phyloP scores from a whole-genome alignment of 1,139 yeast genomes.

The Pichia inconspicua region DNA sequence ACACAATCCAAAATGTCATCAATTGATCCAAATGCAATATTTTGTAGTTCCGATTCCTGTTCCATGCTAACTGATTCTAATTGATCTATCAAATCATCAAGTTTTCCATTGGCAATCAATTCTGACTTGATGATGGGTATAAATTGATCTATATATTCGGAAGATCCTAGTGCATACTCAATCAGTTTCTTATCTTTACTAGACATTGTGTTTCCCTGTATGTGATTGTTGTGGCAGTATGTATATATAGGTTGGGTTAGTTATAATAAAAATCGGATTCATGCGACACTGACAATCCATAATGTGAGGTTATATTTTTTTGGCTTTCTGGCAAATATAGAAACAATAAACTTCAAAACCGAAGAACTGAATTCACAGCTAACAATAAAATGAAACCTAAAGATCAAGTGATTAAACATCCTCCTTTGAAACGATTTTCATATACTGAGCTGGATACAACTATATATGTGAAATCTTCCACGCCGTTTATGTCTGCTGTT shows the following conservation, averaged over 20 bases:
- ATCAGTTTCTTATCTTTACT: slow-evolving; percentile 18
- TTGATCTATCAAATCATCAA: slow-evolving; percentile 48
- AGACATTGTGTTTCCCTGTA: neutral
- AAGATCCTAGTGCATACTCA: slow-evolving; percentile 43
- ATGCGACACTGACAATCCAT: too few relatives aligned
- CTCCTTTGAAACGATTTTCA: slow-evolving; percentile 33
- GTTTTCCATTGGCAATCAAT: slow-evolving; percentile 41
- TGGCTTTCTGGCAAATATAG: neutral
- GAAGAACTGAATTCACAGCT: too few relatives aligned
- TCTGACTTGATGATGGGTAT: slow-evolving; percentile 74
- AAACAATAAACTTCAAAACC: too few relatives aligned
- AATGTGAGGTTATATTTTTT: neutral
- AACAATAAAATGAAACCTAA: neutral
- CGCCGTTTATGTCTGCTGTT: slow-evolving; percentile 58
- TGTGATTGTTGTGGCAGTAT: too few relatives aligned
- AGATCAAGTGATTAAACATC: slow-evolving; percentile 38
- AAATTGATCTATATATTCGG: slow-evolving; percentile 70
- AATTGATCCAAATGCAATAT: slow-evolving; percentile 54
- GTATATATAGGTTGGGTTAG: too few relatives aligned
- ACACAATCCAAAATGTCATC: slow-evolving; percentile 49
- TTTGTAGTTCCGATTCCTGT: slow-evolving; percentile 59
- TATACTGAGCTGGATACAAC: slow-evolving; percentile 39
- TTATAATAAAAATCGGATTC: too few relatives aligned
- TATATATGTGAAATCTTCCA: slow-evolving; percentile 46
- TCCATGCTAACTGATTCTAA: slow-evolving; percentile 43